phyloP scores from a whole-genome alignment of 179 eudicot genomes.

The Beta macrorhiza region DNA sequence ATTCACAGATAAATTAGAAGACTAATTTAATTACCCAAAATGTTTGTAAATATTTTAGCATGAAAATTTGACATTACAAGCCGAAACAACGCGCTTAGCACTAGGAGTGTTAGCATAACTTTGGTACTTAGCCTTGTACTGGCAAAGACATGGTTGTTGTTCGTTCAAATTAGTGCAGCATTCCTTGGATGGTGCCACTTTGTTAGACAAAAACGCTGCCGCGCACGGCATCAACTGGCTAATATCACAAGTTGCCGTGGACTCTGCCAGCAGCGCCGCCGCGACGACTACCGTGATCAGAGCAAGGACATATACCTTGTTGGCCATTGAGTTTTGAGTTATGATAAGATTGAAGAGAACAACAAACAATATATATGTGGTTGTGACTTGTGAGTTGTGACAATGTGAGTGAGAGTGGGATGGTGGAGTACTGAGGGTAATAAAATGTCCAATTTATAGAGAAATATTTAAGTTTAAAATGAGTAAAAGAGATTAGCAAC shows the following conservation, averaged over 20 bases:
- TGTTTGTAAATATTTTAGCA: constrained; percentile 20
- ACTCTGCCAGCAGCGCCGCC: constrained; percentile 15
- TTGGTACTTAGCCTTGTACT: constrained; percentile 31
- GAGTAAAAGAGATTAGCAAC: not conserved
- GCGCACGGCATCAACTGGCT: constrained; percentile 36
- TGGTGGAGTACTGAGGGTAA: not conserved
- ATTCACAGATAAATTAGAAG: not conserved
- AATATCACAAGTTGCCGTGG: constrained; percentile 37
- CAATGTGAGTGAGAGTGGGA: not conserved
- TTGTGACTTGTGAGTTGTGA: not conserved
- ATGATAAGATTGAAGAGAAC: not conserved
- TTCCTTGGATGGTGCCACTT: constrained; percentile 22
- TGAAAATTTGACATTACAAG: constrained; percentile 33
- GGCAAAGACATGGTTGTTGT: constrained; percentile 54
- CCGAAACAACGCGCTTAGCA: constrained; percentile 30
- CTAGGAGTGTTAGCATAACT: constrained; percentile 35
- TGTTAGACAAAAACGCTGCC: constrained; percentile 16
- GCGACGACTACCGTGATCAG: constrained; percentile 11
- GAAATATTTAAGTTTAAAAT: not conserved
- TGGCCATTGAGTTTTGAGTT: constrained; percentile 7
- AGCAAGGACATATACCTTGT: constrained; percentile 1
- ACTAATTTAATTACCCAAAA: not conserved
- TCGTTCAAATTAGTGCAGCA: constrained; percentile 43
- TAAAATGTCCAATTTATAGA: not conserved
- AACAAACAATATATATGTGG: not conserved